Conservation (phyloP, 2,329 filamentous ascomycete genomes). For the Claviceps capensis region DNA sequence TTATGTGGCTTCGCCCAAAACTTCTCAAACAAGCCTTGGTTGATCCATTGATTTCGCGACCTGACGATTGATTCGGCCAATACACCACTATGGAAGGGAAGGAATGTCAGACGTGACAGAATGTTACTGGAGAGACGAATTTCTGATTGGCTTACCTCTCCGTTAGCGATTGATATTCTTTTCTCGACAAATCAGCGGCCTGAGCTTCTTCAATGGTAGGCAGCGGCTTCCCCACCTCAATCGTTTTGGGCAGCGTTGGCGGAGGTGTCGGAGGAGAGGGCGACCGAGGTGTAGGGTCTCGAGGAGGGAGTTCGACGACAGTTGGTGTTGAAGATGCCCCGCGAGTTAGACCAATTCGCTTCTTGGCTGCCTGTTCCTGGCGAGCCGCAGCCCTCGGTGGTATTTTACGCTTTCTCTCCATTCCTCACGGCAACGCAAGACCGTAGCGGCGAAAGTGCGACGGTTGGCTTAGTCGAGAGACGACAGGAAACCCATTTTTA, state of each 20-base stretch:
- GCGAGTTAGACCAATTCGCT: conserved; percentile 42
- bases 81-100: conserved; percentile 44
- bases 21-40: conserved; percentile 59
- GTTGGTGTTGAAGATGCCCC: conserved; percentile 36
- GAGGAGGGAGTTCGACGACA: conserved; percentile 18
- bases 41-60: conserved; percentile 61
- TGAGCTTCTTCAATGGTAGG: conserved; percentile 59
- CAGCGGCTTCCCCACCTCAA: conserved; percentile 52
- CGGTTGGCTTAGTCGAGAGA: conserved; percentile 4
- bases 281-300: conserved; percentile 18
- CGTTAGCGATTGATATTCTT: conserved; percentile 59
- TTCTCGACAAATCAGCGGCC: conserved; percentile 43
- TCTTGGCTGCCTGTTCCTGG: conserved; percentile 46
- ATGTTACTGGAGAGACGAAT: background rate
- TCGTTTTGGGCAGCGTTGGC: conserved; percentile 43
- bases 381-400: conserved; percentile 48
- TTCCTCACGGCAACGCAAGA: conserved; percentile 14
- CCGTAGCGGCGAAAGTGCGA: background rate
- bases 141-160: conserved; percentile 41
- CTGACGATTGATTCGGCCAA: conserved; percentile 58
- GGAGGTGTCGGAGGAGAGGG: conserved; percentile 19
- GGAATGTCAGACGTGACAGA: background rate
- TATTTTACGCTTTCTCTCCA: conserved; percentile 55
- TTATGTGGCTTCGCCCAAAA: conserved; percentile 65
- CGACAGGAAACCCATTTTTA: conserved; percentile 17